Conservation (phyloP, 495 filamentous ascomycete genomes). For the Venustampulla echinocandica region DNA sequence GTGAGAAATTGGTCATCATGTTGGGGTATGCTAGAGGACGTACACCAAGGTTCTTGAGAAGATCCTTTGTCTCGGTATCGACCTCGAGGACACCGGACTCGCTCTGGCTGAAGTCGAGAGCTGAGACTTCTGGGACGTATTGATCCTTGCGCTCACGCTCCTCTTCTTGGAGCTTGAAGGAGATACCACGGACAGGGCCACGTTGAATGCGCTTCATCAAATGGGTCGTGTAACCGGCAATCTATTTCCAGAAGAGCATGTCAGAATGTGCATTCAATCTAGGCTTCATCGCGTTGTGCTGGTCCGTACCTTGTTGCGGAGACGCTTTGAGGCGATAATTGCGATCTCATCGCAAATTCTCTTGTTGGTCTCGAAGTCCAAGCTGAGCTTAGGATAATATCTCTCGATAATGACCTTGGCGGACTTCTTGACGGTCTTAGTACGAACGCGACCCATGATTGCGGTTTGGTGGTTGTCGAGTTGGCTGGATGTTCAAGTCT, state of each 20-base stretch:
- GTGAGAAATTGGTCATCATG: conserved; percentile 17
- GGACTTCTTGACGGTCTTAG: conserved; percentile 99
- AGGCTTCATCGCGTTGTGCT: not conserved
- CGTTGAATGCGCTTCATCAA: conserved; percentile 99
- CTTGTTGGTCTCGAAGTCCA: conserved; percentile 99
- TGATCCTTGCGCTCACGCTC: conserved; percentile 99
- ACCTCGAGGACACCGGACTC: conserved; percentile 91
- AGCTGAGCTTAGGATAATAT: conserved; percentile 96
- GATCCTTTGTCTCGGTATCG: conserved; percentile 93
- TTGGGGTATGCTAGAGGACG: conserved; percentile 31
- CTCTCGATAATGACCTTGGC: conserved; percentile 99
- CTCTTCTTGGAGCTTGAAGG: conserved; percentile 99
- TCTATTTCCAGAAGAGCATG: conserved; percentile 41
- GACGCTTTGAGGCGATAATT: conserved; percentile 95
- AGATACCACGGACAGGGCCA: conserved; percentile 98
- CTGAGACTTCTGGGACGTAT: conserved; percentile 97
- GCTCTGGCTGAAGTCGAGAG: conserved; percentile 90
- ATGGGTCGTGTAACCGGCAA: conserved; percentile 97
- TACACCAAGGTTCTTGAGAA: conserved; percentile 97
- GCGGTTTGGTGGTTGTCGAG: conserved; percentile 41
- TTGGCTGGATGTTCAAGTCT: conserved; percentile 3
- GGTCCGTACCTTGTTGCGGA: conserved; percentile 85
- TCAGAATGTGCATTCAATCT: conserved; percentile 6
- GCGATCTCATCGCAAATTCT: conserved; percentile 99
- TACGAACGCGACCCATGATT: conserved; percentile 95